Evolutionary conservation across 2,329 filamentous ascomycete genomes (phyloP).

Genomic region (Epicoccum sorghinum): DNA sequence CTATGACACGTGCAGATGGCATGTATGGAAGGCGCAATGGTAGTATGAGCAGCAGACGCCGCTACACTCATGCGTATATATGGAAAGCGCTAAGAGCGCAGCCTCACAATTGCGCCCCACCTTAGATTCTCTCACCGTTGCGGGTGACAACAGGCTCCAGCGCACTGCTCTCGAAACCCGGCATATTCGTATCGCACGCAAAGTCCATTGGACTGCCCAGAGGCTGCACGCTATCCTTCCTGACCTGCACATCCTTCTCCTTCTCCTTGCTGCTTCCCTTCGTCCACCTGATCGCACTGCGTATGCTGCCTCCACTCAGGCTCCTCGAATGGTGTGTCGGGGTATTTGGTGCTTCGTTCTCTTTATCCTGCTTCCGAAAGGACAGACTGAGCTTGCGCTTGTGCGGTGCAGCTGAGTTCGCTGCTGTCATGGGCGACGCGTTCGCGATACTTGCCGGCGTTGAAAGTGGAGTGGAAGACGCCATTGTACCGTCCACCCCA

Average conservation of each 20-base stretch:
- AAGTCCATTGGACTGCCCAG: conserved; percentile 30
- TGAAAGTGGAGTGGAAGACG: conserved; percentile 30
- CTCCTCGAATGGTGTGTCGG: conserved; percentile 33
- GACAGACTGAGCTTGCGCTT: conserved; percentile 17
- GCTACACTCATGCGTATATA: no score
- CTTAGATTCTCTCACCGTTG: background rate
- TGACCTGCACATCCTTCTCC: conserved; percentile 18
- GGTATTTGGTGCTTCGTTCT: conserved; percentile 13
- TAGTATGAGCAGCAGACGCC: no score
- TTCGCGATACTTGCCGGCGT: conserved; percentile 19
- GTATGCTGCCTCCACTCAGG: conserved; percentile 32
- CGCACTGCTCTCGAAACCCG: background rate
- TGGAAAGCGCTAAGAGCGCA: background rate
- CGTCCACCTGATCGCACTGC: conserved; percentile 29
- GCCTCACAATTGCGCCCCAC: background rate
- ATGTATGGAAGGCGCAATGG: no score
- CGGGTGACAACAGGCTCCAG: background rate
- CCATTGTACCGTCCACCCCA: conserved; percentile 42
- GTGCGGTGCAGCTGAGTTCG: background rate
- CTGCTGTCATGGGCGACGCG: background rate
- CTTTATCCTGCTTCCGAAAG: conserved; percentile 11
- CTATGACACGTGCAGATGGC: no score
- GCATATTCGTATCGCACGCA: background rate
- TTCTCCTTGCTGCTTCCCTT: conserved; percentile 22
- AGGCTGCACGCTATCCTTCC: conserved; percentile 36